Base-by-base conservation (phyloP, 2,329 filamentous ascomycete species). In the Trichoderma guizhouense region DNA sequence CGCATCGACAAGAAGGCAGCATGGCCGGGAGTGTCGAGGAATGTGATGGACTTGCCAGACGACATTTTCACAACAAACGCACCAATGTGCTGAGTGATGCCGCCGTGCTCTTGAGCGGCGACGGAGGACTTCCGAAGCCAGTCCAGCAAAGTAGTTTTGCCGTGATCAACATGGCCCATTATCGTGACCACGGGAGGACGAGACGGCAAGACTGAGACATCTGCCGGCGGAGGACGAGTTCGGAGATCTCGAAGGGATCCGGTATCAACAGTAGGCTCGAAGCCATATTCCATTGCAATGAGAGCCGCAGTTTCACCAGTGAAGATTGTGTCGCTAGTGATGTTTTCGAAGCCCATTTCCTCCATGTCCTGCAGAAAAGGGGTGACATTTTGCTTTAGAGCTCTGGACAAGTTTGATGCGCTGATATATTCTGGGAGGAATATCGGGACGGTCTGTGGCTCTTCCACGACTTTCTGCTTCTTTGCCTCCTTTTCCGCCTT, bases 131-230 rank as follows among this genome's bases (percentile, higher is more conserved):
- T 97, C 47, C 96, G 92, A 58, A 99, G 85, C 83, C 91, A 98
- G 79, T 99, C 96, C 11, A 99, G 86, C 55, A 99, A 90, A 0
- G 97, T 99, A 0, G 96, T 99, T 84, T 99, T 99, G 69, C 96
- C 96, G 80, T 99, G 96, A 79, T 99, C 97, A 76, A 99, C 96
- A 75, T 99, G 96, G 3, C 96, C 96, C 97, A 99, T 99, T 78
- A 99, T 99, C 0, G 97, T 98, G 51, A 99, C 95, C 43, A 99
- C 94, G 0, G 96, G 97, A 8, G 96, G 95, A 18, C 97, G 89
- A 39, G 85, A 82, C 2, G 94, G 94, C 8, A 98, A 82, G 15
- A 81, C 76, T 0, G 92, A 89, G 63, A 85, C 87, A 79, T 95
- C 93, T 77, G 90, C 90, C 9, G 89, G 88, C 30, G 86, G 83